These are phyloP conservation scores for Diaporthe longicolla DNA, from an alignment of 2,329 filamentous ascomycete genomes.

Conservation along the genomic window DNA sequence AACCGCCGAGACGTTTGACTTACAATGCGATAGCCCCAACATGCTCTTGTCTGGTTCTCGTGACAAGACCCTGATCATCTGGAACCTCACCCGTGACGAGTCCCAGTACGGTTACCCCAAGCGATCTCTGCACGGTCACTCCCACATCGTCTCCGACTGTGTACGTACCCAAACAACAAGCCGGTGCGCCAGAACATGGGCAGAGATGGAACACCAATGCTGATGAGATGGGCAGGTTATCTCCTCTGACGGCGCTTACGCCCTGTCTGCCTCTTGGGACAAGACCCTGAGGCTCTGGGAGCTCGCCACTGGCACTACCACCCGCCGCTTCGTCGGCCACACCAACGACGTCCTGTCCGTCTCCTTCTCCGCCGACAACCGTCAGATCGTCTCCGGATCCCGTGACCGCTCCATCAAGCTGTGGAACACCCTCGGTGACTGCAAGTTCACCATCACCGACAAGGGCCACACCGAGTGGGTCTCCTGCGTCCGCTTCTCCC, in stretches of 20 bases:
- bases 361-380: conserved; percentile 99
- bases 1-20: conserved; percentile 46
- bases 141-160: conserved; percentile 99
- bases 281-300: conserved; percentile 99
- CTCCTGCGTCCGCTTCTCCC: conserved; percentile 99
- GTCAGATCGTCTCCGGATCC: conserved; percentile 98
- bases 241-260: conserved; percentile 99
- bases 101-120: conserved; percentile 98
- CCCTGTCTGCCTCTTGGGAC: conserved; percentile 98
- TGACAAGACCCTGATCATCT: conserved; percentile 99
- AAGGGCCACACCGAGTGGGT: conserved; percentile 99
- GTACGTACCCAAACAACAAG: conserved; percentile 71
- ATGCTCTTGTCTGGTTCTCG: conserved; percentile 98
- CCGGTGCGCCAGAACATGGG: conserved; percentile 19
- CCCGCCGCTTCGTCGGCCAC: conserved; percentile 98
- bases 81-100: conserved; percentile 99
- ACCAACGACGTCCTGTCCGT: conserved; percentile 99
- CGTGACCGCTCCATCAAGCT: conserved; percentile 99
- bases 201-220: conserved; percentile 47
- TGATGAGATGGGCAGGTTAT: conserved; percentile 80
- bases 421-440: conserved; percentile 99
- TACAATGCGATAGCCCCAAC: conserved; percentile 79
- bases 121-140: conserved; percentile 98
- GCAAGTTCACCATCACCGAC: conserved; percentile 99
- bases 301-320: conserved; percentile 96